These are phyloP conservation scores for Arthromyces matolae DNA, from an alignment of 768 basidiomycete genomes.

Conservation along the genomic window DNA sequence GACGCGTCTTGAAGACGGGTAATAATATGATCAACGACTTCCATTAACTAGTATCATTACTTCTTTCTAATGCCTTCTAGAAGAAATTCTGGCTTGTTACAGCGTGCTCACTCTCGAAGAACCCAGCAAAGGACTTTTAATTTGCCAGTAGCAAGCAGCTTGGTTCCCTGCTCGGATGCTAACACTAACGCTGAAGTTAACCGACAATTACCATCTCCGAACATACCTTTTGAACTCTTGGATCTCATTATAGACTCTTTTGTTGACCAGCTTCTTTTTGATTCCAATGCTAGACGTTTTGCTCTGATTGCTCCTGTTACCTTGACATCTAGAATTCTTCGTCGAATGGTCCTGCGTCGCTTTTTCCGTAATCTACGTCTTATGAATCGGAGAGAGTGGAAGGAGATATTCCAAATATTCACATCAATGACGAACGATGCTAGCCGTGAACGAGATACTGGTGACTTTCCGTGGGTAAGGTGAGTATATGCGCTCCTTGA, in stretches of 20 bases:
- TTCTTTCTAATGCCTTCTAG: slow-evolving; percentile 5
- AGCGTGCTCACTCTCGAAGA: too few relatives aligned
- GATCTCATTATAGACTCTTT: slow-evolving; percentile 32
- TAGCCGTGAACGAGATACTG: slow-evolving; percentile 8
- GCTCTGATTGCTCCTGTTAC: slow-evolving; percentile 35
- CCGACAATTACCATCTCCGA: slow-evolving; percentile 16
- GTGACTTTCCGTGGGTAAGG: slow-evolving; percentile 45
- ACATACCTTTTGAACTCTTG: slow-evolving; percentile 34
- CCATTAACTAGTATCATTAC: neutral
- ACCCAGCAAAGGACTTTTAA: neutral
- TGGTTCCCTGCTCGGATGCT: too few relatives aligned
- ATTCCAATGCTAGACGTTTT: slow-evolving; percentile 21
- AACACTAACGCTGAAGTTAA: neutral
- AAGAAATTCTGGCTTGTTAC: too few relatives aligned
- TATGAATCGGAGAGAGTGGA: slow-evolving; percentile 21
- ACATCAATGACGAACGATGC: slow-evolving; percentile 16
- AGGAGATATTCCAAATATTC: slow-evolving; percentile 20
- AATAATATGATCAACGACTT: neutral
- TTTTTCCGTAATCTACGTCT: slow-evolving; percentile 32
- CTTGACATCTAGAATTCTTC: slow-evolving; percentile 38
- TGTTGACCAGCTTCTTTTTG: slow-evolving; percentile 6
- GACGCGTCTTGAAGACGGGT: neutral
- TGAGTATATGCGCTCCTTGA: slow-evolving; percentile 28
- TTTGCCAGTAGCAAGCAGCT: too few relatives aligned
- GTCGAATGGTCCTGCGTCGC: slow-evolving; percentile 39